A percentile compares a stretch with the other conserved stretches of the same genome.
phyloP scores from a whole-genome alignment of 768 basidiomycete species.

The Tylopilus subfusipes region DNA sequence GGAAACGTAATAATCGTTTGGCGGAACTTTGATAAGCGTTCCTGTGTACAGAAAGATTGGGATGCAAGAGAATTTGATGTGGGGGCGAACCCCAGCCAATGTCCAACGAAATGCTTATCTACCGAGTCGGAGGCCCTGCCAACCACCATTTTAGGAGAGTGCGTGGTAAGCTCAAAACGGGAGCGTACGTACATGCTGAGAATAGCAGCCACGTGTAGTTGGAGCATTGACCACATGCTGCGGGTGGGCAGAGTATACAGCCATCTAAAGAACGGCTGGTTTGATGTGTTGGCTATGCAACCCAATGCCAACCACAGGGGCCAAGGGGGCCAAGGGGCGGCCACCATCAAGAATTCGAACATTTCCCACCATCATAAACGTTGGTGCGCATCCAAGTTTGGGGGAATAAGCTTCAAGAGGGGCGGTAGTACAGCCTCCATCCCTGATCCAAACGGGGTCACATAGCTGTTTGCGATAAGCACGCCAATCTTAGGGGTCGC shows the following conservation, averaged over 20 bases:
- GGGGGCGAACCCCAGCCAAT: conserved; percentile 9
- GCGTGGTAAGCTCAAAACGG: not conserved
- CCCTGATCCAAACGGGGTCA: not conserved
- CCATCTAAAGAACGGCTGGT: not conserved
- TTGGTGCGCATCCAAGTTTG: not conserved
- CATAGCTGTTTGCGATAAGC: not conserved
- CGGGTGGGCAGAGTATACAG: not conserved
- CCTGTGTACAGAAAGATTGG: not conserved
- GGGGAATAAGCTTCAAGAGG: not conserved
- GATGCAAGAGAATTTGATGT: conserved; percentile 1
- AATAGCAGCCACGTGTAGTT: not conserved
- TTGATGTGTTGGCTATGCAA: not conserved
- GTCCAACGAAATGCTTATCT: conserved; percentile 19
- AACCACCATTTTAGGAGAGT: not conserved
- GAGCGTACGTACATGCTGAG: not conserved
- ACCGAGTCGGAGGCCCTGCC: not conserved
- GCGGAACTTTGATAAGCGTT: conserved; percentile 17
- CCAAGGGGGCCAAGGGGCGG: too few species aligned
- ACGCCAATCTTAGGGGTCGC: not conserved
- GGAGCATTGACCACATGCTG: not conserved
- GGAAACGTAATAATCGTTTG: not conserved
- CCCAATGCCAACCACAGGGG: too few species aligned
- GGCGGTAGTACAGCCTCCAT: not conserved
- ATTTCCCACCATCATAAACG: not conserved
- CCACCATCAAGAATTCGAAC: not conserved